phyloP scores from a whole-genome alignment of 2,329 filamentous ascomycete genomes.

The Penicillium sp. region DNA sequence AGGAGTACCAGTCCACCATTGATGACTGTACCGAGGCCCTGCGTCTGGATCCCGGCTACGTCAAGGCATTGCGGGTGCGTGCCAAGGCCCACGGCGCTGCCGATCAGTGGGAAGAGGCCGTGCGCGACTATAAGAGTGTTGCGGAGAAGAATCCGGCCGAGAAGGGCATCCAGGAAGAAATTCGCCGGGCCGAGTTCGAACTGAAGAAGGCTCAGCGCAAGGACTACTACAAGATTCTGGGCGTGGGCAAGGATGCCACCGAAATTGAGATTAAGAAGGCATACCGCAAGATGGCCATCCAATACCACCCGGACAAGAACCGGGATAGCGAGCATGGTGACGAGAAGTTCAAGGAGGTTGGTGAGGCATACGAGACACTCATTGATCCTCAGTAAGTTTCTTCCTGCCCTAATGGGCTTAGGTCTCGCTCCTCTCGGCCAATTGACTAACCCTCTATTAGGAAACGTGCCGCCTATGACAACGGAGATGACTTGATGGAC shows the following conservation, averaged over 20 bases:
- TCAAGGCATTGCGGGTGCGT: conserved; percentile 89
- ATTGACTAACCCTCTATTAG: conserved; percentile 42
- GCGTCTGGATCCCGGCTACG: conserved; percentile 76
- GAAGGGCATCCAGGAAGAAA: conserved; percentile 73
- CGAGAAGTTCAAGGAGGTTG: conserved; percentile 95
- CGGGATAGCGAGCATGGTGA: conserved; percentile 73
- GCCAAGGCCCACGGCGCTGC: conserved; percentile 83
- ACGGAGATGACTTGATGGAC: conserved; percentile 85
- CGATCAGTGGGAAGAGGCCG: conserved; percentile 87
- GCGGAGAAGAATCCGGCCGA: conserved; percentile 81
- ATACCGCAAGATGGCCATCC: conserved; percentile 89
- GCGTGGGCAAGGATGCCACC: conserved; percentile 77
- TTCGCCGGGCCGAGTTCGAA: conserved; percentile 87
- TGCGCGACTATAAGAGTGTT: conserved; percentile 83
- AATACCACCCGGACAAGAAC: conserved; percentile 98
- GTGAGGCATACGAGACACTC: conserved; percentile 93
- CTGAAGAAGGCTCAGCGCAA: conserved; percentile 97
- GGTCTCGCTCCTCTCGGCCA: neutral
- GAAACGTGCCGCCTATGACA: conserved; percentile 88
- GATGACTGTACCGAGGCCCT: conserved; percentile 82
- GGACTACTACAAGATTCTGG: conserved; percentile 98
- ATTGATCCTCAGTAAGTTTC: conserved; percentile 81
- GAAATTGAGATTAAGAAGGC: conserved; percentile 92
- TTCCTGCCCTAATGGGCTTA: neutral
- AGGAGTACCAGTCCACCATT: conserved; percentile 78